Base-by-base conservation (phyloP, 2,329 filamentous ascomycete genomes). In the Beauveria sp. region DNA sequence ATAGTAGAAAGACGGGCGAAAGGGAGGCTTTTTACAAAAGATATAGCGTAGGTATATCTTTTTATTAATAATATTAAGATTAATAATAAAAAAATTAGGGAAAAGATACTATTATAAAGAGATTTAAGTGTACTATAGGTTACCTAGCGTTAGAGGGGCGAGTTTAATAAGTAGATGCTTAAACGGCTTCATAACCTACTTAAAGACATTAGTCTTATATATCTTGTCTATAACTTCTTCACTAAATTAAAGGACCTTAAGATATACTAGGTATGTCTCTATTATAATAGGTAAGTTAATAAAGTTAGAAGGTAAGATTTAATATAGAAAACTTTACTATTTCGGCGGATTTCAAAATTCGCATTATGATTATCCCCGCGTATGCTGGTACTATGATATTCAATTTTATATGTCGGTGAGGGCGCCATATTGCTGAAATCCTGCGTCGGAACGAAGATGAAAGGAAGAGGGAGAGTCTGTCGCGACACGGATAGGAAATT, bases 321-420 rank as follows among this genome's bases (percentile, higher is more conserved):
- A 10, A 69, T 67, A 42, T 65, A 65, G 56, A 68, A 67, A 1
- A 51, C 48, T 56, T 61, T 67, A 24, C 67, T 60, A 18, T 68
- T 67, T 34, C 64, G 64, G 22, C 66, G 64, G 43, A 68, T 49
- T 5, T 31, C 45, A 3, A 67, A 67, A 14, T n/a, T 7, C 20
- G 61, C 48, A 24, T 59, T 40, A 5, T 42, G 28, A 12, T 62
- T 54, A 18, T 62, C 61, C 16, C 49, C 46, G 14, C 42, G 6
- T 2, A 42, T 62, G 48, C 54, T 58, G 22, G 22, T 49, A 8
- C 9, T 62, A 22, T 58, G 38, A 31, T 53, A 38, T 22, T 58
- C 40, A 16, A 62, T 62, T 63, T 72, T 54, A 64, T 69, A 51
- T 28, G 2, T 49, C 18, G 45, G 45, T 42, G 10, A 28, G 31